These are phyloP conservation scores for Candida pseudocylindracea DNA, from an alignment of 1,139 yeast genomes.

Conservation along the genomic window DNA sequence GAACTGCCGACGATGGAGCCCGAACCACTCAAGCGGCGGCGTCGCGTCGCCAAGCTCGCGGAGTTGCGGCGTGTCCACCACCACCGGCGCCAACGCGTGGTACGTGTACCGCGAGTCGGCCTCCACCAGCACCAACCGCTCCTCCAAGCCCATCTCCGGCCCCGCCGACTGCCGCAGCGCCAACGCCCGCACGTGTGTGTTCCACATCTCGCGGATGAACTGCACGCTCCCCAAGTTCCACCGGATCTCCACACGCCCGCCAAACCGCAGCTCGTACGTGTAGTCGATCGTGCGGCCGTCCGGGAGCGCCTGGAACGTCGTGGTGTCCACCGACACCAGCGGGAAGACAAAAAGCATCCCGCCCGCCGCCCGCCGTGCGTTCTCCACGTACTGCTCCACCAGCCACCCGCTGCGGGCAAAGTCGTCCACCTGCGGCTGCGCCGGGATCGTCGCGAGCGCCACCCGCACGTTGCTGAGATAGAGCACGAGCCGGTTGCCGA, in stretches of 20 bases:
- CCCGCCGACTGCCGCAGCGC: constrained; percentile 9
- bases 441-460: constrained; percentile 31
- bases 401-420: constrained; percentile 26
- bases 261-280: constrained; percentile 48
- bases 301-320: constrained; percentile 32
- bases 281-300: constrained; percentile 34
- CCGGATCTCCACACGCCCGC: constrained; percentile 72
- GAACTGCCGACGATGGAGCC: constrained; percentile 63
- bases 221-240: constrained; percentile 93
- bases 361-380: constrained; percentile 44
- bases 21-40: constrained; percentile 97
- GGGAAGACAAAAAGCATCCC: constrained; percentile 72
- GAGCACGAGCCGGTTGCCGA: constrained; percentile 24
- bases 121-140: constrained; percentile 19
- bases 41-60: constrained; percentile 91
- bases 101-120: constrained; percentile 35
- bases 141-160: constrained; percentile 6
- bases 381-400: constrained; percentile 30
- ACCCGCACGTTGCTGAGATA: constrained; percentile 40
- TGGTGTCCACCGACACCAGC: constrained; percentile 51
- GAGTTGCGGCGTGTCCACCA: constrained; percentile 73
- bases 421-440: constrained; percentile 30
- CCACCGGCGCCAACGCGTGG: constrained; percentile 48
- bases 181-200: constrained; percentile 30
- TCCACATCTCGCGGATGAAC: constrained; percentile 70